phyloP scores from a whole-genome alignment of 1,284 basidiomycete genomes.

The Irpex lacteus region DNA sequence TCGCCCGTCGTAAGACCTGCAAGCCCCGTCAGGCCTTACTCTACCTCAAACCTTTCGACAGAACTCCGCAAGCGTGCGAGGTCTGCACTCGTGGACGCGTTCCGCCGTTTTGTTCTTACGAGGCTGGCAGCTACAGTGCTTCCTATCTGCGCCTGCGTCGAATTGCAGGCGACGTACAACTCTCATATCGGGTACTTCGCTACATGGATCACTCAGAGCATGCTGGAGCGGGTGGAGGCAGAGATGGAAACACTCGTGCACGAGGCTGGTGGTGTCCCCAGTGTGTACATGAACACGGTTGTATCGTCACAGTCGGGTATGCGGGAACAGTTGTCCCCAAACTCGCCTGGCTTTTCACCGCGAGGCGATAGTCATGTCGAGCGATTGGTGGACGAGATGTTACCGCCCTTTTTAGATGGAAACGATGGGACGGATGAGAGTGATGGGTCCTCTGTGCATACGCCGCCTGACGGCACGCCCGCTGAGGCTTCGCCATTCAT shows the following conservation, averaged over 20 bases:
- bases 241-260: conserved; percentile 46
- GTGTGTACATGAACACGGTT: conserved; percentile 11
- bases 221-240: conserved; percentile 46
- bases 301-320: neutral
- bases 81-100: conserved; percentile 73
- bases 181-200: neutral
- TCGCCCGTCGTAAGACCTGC: conserved; percentile 24
- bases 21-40: conserved; percentile 12
- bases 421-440: conserved; percentile 1
- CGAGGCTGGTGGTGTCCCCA: conserved; percentile 35
- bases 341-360: neutral
- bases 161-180: conserved; percentile 28
- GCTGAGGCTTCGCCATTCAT: conserved; percentile 14
- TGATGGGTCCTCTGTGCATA: conserved; percentile 56
- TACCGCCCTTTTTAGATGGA: conserved; percentile 28
- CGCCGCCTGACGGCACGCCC: conserved; percentile 39
- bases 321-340: neutral
- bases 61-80: conserved; percentile 66
- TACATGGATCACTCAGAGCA: conserved; percentile 51
- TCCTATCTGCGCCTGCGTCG: conserved; percentile 15
- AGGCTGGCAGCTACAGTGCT: conserved; percentile 25
- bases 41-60: conserved; percentile 8
- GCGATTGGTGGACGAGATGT: conserved; percentile 11
- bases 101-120: conserved; percentile 63
- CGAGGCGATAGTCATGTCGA: neutral